A percentile compares a stretch with the other conserved stretches of the same genome.
These are phyloP conservation scores for Erigeron canadensis DNA, from an alignment of 129 eudicot species.

Conservation along the genomic window DNA sequence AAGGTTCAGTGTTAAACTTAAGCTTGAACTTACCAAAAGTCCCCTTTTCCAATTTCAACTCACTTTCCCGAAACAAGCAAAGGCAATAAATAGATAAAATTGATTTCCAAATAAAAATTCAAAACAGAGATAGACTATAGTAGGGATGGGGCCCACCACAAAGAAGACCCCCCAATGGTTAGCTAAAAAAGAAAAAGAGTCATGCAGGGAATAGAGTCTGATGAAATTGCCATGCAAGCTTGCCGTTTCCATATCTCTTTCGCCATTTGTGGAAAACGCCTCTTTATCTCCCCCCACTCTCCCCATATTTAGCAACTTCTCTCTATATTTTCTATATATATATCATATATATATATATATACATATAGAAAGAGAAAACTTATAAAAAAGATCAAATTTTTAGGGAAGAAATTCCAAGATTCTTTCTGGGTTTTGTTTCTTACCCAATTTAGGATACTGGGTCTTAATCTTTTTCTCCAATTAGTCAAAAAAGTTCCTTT, in stretches of 20 bases:
- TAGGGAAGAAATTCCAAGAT: background rate
- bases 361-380: slow-evolving; percentile 16
- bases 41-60: slow-evolving; percentile 33
- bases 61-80: slow-evolving; percentile 33
- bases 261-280: slow-evolving; percentile 64
- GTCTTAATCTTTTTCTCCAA: background rate
- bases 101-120: background rate
- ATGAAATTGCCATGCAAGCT: slow-evolving; percentile 62
- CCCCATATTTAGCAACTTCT: slow-evolving; percentile 39
- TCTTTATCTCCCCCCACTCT: slow-evolving; percentile 47
- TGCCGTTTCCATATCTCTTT: slow-evolving; percentile 65
- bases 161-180: slow-evolving; percentile 38
- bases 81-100: background rate
- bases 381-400: background rate
- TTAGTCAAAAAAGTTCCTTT: background rate
- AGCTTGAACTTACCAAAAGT: slow-evolving; percentile 25
- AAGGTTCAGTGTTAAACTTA: slow-evolving; percentile 3
- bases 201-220: slow-evolving; percentile 54
- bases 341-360: background rate
- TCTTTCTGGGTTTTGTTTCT: slow-evolving; percentile 21
- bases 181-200: slow-evolving; percentile 43
- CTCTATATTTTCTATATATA: background rate
- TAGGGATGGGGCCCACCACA: slow-evolving; percentile 38
- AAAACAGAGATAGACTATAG: background rate
- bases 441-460: slow-evolving; percentile 21